Evolutionary conservation across 148 eudicot species (phyloP).

Genomic region (Chenopodium formosanum): DNA sequence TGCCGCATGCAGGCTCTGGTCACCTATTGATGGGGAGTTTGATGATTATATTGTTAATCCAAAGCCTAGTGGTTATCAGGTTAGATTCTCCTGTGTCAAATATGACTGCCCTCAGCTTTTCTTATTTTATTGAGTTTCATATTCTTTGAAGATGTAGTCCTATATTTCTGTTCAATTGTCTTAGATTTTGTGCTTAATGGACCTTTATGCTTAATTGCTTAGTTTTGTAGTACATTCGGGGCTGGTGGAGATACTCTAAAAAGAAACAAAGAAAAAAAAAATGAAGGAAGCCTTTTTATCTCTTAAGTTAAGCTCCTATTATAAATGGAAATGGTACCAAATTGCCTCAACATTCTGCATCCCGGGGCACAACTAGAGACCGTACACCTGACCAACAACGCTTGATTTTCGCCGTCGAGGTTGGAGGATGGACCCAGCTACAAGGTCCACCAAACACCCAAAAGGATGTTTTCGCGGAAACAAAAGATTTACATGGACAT

Average conservation of each 20-base stretch:
- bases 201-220: conserved; percentile 1
- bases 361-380: no score
- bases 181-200: neutral
- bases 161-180: neutral
- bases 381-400: no score
- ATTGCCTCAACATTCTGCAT: neutral
- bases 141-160: neutral
- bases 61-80: conserved; percentile 99
- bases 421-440: no score
- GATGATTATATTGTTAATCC: conserved; percentile 97
- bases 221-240: neutral
- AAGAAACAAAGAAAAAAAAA: neutral
- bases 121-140: neutral
- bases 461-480: no score
- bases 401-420: no score
- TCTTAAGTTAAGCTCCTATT: neutral
- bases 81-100: conserved; percentile 24
- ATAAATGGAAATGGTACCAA: neutral
- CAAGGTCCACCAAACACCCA: no score
- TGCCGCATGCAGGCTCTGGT: conserved; percentile 71
- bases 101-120: neutral
- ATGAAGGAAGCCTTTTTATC: neutral
- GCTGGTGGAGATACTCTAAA: neutral
- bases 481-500: no score
- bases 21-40: conserved; percentile 88